Base-by-base conservation (phyloP, 441 rosid genomes). In the Syzygium syzygioides region DNA sequence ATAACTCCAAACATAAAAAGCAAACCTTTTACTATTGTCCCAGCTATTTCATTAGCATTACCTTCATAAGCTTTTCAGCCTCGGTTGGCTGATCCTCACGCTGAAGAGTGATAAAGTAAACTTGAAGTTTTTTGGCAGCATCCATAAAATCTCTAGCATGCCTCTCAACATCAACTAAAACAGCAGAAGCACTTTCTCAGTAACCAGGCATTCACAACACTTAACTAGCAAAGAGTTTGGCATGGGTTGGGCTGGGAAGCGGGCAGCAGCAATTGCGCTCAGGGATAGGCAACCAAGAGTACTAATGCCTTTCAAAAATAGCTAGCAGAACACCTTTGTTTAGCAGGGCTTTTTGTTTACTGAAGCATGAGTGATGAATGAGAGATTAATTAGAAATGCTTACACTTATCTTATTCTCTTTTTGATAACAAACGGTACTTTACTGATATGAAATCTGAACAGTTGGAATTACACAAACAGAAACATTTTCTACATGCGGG, bases 91-190 rank as follows among this genome's bases (percentile, higher is more conserved):
- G 92, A 86, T 94, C 97, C 90, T 94, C 96, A 30, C 98, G 94
- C 83, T 96, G 97, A 86, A 98, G 94, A 17, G 96, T 93, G 90
- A 95, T 93, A 88, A 98, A 96, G 89, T 97, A 95, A 64, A 95
- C 94, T 90, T 97, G 98, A 85, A 98, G 98, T 94, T 95, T 96
- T 88, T 98, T 96, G 76, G 98, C 99, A 86, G 98, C 99, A 94
- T 96, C 99, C 99, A 97, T 98, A 92, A 98, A 97, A 85, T 98
- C 99, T 91, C 99, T 94, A 14, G 99, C 98, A 79, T 95, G 96
- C 87, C 97, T 94, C 93, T 95, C 99, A 60, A 95, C 99, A 90
- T 96, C 99, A 95, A 97, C 99, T 97, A 89, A 87, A 92, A 88
- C 80, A 87, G 88, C 20, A 79, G 25, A 84, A 83, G 66, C 64